Evolutionary conservation across 768 basidiomycete genomes (phyloP).

Genomic region (Agrocybe pediades): DNA sequence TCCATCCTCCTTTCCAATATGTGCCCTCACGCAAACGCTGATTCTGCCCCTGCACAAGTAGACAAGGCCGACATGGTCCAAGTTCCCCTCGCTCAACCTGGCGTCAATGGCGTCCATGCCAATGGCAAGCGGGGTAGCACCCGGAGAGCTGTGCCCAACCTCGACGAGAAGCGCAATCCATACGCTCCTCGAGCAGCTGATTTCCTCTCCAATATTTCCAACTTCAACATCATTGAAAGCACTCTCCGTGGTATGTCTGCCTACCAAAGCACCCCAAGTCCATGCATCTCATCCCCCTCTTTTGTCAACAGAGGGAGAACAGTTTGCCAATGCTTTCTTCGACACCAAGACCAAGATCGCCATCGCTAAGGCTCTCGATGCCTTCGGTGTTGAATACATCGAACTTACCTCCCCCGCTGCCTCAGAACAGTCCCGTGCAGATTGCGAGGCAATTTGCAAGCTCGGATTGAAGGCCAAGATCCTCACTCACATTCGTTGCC

Average conservation of each 20-base stretch:
- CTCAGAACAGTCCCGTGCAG: constrained; percentile 89
- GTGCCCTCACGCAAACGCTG: constrained; percentile 64
- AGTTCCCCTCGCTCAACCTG: constrained; percentile 52
- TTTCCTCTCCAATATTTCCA: constrained; percentile 89
- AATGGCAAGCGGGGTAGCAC: constrained; percentile 48
- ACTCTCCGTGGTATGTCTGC: constrained; percentile 80
- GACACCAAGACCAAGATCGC: constrained; percentile 99
- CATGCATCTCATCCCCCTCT: constrained; percentile 12
- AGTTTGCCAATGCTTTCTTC: constrained; percentile 99
- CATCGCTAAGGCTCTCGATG: constrained; percentile 96
- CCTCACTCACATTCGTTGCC: constrained; percentile 98
- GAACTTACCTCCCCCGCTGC: constrained; percentile 98
- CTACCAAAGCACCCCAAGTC: constrained; percentile 7
- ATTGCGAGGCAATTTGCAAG: constrained; percentile 99
- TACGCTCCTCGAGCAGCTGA: constrained; percentile 92
- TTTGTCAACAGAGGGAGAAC: constrained; percentile 80
- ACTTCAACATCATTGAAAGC: constrained; percentile 97
- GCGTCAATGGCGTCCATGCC: constrained; percentile 29
- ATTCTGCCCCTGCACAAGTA: constrained; percentile 42
- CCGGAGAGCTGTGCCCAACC: constrained; percentile 32
- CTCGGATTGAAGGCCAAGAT: constrained; percentile 96
- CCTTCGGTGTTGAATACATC: constrained; percentile 99
- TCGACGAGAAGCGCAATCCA: constrained; percentile 60
- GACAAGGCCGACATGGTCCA: constrained; percentile 69
- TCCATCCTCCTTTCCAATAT: constrained; percentile 36